Evolutionary conservation across 805 yeast species (phyloP), one percentile per base, ranked within the genome.

Genomic region (Hanseniaspora thailandica): DNA sequence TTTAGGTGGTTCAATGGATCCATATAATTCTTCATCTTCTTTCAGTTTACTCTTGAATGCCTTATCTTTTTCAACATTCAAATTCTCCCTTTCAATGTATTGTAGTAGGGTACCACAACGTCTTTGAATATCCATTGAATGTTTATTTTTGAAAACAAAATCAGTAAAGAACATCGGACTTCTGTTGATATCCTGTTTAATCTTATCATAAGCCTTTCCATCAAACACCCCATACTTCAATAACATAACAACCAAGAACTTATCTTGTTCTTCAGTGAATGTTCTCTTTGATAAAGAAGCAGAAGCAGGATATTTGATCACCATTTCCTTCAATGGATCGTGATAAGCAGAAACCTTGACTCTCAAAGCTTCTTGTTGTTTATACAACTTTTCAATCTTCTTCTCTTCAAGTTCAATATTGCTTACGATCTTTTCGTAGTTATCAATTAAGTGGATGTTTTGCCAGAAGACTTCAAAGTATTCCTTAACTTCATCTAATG

Each of bases 381-480:
- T 69, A 60, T 76, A 76, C 9, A 76, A 63, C 60, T 78, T 80
- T 45, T 78, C 71, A 25, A 85, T 76, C 65, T 77, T 84, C 56
- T 88, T 96, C 64, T 93, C 97, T 15, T 97, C 98, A 3, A 77
- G 74, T 62, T 88, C 95, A 56, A 93, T 86, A 61, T 82, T 90
- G 19, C 76, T 71, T 52, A 89, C 68, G 66, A 83, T 86, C 57
- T 86, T 77, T 59, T 93, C 98, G 67, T 82, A 83, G 10, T 96
- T 95, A 33, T 90, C 97, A 57, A 93, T 82, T 59, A 82, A 85
- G 47, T 77, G 73, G 62, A 80, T 82, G 50, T 83, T 76, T 25
- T 74, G 62, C 98, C 97, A 93, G 66, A 93, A 93, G 9, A 76
- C 83, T 50, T 74, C 73, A 12, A 89, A 81, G 64, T 90, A 93